Conservation (phyloP, 148 eudicot species). For the Cornus kousa region DNA sequence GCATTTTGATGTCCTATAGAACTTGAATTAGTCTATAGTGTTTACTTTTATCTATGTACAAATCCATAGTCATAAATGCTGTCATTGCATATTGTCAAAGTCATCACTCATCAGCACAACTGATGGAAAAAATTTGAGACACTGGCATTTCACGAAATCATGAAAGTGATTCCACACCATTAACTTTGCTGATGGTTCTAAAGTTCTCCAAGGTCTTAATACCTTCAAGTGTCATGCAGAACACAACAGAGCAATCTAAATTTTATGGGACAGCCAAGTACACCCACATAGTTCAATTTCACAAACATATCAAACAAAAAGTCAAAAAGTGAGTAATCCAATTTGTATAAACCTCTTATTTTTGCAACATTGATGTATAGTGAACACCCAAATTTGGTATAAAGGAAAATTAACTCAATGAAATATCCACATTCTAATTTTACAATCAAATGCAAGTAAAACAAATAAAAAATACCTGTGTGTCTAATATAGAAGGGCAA, state of each 20-base stretch:
- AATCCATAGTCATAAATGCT: background rate
- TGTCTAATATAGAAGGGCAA: slow-evolving; percentile 89
- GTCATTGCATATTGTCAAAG: background rate
- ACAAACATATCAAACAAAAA: background rate
- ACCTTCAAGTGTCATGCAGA: background rate
- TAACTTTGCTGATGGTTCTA: background rate
- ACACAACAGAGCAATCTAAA: background rate
- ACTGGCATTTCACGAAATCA: background rate
- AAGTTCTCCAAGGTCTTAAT: background rate
- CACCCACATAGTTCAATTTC: background rate
- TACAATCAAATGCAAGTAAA: background rate
- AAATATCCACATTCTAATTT: background rate
- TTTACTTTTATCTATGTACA: background rate
- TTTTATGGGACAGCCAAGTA: background rate
- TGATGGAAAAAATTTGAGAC: no score
- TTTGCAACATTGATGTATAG: background rate
- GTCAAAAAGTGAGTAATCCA: background rate
- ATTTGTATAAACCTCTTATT: background rate
- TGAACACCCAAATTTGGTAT: background rate
- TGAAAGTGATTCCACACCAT: background rate
- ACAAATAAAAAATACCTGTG: slow-evolving; percentile 52
- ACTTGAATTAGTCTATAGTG: background rate
- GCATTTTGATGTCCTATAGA: background rate
- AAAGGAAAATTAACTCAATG: background rate
- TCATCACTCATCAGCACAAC: background rate